Evolutionary conservation across 2,329 filamentous ascomycete genomes (phyloP).

Genomic region (Botryotinia calthae): DNA sequence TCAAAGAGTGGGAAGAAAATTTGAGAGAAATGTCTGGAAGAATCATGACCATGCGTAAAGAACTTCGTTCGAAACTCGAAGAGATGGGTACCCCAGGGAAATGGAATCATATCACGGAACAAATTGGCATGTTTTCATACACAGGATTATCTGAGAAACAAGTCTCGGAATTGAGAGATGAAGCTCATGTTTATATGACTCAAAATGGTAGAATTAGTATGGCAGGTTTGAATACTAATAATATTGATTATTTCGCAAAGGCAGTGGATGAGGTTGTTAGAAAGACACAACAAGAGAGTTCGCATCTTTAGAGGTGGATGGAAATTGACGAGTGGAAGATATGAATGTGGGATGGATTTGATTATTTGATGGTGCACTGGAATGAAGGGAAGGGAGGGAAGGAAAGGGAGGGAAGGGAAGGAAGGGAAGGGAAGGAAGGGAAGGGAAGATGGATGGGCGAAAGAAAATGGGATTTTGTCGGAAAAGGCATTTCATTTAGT

Average conservation of each 20-base stretch:
- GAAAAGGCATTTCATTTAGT: background rate
- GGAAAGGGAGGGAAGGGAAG: too few relatives aligned
- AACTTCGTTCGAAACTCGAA: slow-evolving; percentile 76
- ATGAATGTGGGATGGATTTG: too few relatives aligned
- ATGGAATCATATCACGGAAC: slow-evolving; percentile 97
- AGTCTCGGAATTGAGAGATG: slow-evolving; percentile 65
- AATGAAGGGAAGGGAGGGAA: background rate
- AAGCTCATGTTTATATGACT: slow-evolving; percentile 84
- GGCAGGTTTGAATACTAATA: slow-evolving; percentile 92
- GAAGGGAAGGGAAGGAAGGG: background rate
- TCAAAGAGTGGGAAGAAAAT: slow-evolving; percentile 86
- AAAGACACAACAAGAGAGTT: slow-evolving; percentile 28
- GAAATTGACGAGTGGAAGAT: background rate
- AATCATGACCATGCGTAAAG: slow-evolving; percentile 87
- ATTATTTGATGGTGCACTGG: too few relatives aligned
- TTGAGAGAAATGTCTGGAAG: slow-evolving; percentile 90
- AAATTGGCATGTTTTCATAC: slow-evolving; percentile 99
- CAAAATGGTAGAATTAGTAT: slow-evolving; percentile 98
- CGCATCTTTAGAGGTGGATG: slow-evolving; percentile 3
- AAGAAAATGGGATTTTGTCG: background rate
- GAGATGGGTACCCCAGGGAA: slow-evolving; percentile 79
- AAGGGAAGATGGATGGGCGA: background rate
- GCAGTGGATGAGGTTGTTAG: slow-evolving; percentile 80
- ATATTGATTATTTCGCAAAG: slow-evolving; percentile 89
- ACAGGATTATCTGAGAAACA: slow-evolving; percentile 75